Evolutionary conservation across 192 early-diverging fungal species (phyloP), one percentile per base, ranked within the genome.

Genomic region (Nowakowskiella sp.): DNA sequence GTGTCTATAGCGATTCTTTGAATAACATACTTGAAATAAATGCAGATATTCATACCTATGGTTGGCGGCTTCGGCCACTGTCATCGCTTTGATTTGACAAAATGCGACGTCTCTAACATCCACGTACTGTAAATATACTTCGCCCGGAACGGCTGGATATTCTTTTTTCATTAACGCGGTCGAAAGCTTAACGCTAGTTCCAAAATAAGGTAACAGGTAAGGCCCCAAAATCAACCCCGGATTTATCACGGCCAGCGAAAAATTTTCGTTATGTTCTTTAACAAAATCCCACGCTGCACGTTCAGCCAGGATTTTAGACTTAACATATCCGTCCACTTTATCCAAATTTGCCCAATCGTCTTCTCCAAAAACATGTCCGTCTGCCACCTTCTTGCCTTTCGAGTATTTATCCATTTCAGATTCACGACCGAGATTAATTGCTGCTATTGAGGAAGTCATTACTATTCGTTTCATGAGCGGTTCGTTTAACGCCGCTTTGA

Each of bases 361-460:
- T 39, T 39, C 36, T 13, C 13, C 36, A 39, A 13, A 13, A 39
- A 19, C 19, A 39, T 13, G 13, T 13, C 19, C 13, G 13, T 19
- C 36, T 13, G 19, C 13, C 13, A 39, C 36, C 13, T 39, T 13
- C 36, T 13, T 39, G 36, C 19, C 19, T 13, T 13, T 13, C 13
- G 36, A 13, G 36, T 39, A 13, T 19, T 13, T 19, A 39, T 39
- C 36, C 13, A 13, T 19, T 19, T 13, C 13, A 13, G 36, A 39
- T 19, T 39, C 36, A 19, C 13, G 36, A 13, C 19, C 19, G 36
- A 19, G 13, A 19, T 13, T 39, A 19, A 67, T 59, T 21, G 64
- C 62, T 1, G 63, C 73, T n/a, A 58, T 13, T 21, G 71, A 74
- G 0, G 67, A 67, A 2, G 73, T 76, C 6, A 75, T 46, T 19